Evolutionary conservation across 805 yeast genomes (phyloP).

Genomic region (Saccharomycopsis sp.): DNA sequence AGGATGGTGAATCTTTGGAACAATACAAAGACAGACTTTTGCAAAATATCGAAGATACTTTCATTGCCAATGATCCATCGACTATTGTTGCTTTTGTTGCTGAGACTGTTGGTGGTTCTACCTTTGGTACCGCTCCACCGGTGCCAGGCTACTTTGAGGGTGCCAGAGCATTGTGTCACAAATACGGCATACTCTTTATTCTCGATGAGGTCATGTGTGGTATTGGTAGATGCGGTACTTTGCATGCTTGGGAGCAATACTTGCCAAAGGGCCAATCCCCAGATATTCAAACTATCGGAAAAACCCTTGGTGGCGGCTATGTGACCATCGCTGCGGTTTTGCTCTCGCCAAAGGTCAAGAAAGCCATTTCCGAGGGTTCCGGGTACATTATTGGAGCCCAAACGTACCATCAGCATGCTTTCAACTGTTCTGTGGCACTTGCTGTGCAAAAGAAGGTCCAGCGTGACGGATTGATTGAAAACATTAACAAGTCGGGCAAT

Average conservation of each 20-base stretch:
- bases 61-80: constrained; percentile 36
- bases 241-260: constrained; percentile 40
- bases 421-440: constrained; percentile 40
- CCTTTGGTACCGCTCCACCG: constrained; percentile 38
- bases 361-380: constrained; percentile 31
- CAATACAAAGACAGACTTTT: constrained; percentile 35
- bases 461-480: constrained; percentile 32
- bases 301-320: constrained; percentile 42
- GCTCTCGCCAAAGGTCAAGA: constrained; percentile 32
- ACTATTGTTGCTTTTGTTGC: constrained; percentile 38
- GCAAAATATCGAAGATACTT: constrained; percentile 36
- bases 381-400: constrained; percentile 39
- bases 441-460: constrained; percentile 39
- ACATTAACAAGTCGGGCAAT: constrained; percentile 37
- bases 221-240: constrained; percentile 43
- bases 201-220: constrained; percentile 55
- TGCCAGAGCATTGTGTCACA: constrained; percentile 39
- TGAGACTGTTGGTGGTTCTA: constrained; percentile 43
- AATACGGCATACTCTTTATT: constrained; percentile 43
- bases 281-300: constrained; percentile 42
- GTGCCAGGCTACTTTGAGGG: constrained; percentile 42
- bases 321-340: constrained; percentile 41
- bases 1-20: constrained; percentile 32
- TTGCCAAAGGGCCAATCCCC: constrained; percentile 35
- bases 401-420: constrained; percentile 42